Conservation (phyloP, 306 rosid genomes). For the Quercus dentata region DNA sequence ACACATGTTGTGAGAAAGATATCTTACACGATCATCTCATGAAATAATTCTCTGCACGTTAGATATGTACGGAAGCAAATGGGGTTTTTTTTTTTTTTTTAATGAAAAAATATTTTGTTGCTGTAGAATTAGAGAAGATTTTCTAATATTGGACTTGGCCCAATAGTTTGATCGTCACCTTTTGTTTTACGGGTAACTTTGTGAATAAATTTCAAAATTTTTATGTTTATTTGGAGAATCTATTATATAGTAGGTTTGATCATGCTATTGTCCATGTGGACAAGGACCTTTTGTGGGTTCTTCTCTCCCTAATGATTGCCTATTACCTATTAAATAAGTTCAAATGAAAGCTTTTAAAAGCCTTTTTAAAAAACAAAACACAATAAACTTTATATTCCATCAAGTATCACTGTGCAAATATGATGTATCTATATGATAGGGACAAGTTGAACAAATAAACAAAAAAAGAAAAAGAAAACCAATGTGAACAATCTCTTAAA, state of each 20-base stretch:
- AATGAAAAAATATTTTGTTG: no score
- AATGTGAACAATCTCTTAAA: constrained; percentile 12
- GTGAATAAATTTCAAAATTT: background rate
- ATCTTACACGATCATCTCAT: no score
- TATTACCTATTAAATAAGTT: constrained; percentile 42
- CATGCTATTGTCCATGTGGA: constrained; percentile 11
- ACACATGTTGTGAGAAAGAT: no score
- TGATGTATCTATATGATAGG: constrained; percentile 38
- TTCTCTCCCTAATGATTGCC: constrained; percentile 38
- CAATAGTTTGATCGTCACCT: no score
- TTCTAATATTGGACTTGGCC: no score
- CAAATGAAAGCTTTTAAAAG: constrained; percentile 50
- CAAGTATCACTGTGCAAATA: constrained; percentile 37
- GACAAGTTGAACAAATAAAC: constrained; percentile 21
- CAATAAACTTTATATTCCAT: constrained; percentile 41
- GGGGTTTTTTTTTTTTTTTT: no score
- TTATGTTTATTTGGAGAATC: background rate
- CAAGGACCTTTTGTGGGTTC: constrained; percentile 13
- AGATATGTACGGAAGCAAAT: no score
- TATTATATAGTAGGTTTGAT: constrained; percentile 4
- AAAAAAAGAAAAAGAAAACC: background rate
- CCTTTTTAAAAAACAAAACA: constrained; percentile 31
- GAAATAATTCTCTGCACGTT: no score
- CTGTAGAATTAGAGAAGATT: no score
- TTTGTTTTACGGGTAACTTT: background rate